Percentiles rank a stretch among this genome's conserved stretches.
Conservation (phyloP, 805 yeast genomes). For the Blastobotrys muscicola region DNA sequence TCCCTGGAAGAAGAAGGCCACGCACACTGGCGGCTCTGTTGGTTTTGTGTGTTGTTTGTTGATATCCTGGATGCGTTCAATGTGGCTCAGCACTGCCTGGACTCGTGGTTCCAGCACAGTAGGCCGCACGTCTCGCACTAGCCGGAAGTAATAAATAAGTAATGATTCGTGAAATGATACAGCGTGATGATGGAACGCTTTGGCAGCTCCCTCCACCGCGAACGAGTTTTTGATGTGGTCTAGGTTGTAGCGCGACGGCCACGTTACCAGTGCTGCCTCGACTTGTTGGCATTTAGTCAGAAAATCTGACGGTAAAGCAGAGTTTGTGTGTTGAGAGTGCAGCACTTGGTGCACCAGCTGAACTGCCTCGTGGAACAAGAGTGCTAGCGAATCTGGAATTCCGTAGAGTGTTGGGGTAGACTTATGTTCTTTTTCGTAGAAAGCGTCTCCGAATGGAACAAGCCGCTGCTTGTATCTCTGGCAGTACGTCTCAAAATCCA, state of each 20-base stretch:
- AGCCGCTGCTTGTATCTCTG: constrained; percentile 12
- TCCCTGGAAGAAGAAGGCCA: constrained; percentile 83
- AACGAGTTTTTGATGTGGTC: constrained; percentile 16
- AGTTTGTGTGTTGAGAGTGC: constrained; percentile 31
- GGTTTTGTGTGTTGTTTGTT: constrained; percentile 37
- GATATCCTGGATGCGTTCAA: constrained; percentile 51
- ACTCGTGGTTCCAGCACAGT: constrained; percentile 53
- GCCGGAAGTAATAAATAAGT: constrained; percentile 59
- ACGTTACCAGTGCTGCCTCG: constrained; percentile 44
- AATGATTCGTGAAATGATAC: constrained; percentile 69
- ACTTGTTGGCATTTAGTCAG: constrained; percentile 24
- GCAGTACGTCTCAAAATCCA: constrained; percentile 21
- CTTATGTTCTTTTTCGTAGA: constrained; percentile 17
- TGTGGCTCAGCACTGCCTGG: constrained; percentile 48
- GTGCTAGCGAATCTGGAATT: constrained; percentile 67
- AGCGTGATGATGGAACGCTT: constrained; percentile 71
- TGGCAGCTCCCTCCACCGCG: constrained; percentile 31
- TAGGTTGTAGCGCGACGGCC: constrained; percentile 60
- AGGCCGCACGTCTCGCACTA: constrained; percentile 48
- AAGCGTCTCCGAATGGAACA: constrained; percentile 13
- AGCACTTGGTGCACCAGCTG: constrained; percentile 54
- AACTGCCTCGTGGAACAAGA: constrained; percentile 64
- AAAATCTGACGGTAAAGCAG: constrained; percentile 11
- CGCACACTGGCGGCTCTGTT: constrained; percentile 38
- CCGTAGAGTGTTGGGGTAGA: constrained; percentile 80